These are phyloP conservation scores for Pythium aristosporum DNA, from an alignment of 352 stramenopile genomes.

Conservation along the genomic window DNA sequence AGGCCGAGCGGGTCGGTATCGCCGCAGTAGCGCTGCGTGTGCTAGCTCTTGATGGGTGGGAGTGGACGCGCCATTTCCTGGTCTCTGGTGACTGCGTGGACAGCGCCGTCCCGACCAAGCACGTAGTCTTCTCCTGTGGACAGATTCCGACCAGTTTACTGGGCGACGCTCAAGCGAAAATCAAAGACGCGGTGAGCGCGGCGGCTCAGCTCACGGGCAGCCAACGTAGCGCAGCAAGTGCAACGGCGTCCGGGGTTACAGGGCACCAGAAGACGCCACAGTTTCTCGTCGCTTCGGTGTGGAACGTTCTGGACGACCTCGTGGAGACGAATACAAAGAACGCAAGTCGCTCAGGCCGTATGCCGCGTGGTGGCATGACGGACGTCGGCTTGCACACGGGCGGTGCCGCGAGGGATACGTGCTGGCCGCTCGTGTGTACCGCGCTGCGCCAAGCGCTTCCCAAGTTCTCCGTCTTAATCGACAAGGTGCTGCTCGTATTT, in stretches of 20 bases:
- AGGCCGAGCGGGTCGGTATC: slow-evolving; percentile 29
- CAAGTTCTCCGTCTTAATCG: slow-evolving; percentile 28
- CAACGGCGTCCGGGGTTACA: background rate
- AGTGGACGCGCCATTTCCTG: slow-evolving; percentile 36
- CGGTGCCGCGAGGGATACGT: slow-evolving; percentile 39
- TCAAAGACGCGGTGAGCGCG: slow-evolving; percentile 18
- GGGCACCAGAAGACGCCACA: slow-evolving; percentile 52
- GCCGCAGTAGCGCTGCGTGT: slow-evolving; percentile 33
- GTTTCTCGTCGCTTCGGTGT: slow-evolving; percentile 41
- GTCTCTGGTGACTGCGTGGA: slow-evolving; percentile 33
- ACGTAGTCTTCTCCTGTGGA: slow-evolving; percentile 33
- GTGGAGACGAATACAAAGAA: background rate
- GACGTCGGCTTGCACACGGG: slow-evolving; percentile 57
- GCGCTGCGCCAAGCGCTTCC: slow-evolving; percentile 37
- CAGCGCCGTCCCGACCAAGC: slow-evolving; percentile 33
- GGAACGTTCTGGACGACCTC: slow-evolving; percentile 15
- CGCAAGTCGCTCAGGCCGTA: too few species aligned
- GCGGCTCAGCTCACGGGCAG: slow-evolving; percentile 27
- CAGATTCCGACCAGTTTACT: slow-evolving; percentile 11
- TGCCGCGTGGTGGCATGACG: slow-evolving; percentile 37
- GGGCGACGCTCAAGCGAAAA: slow-evolving; percentile 18
- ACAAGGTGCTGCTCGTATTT: slow-evolving; percentile 41
- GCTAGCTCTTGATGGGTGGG: slow-evolving; percentile 44
- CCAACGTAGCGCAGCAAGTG: slow-evolving; percentile 30
- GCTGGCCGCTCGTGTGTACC: slow-evolving; percentile 49